Conservation (phyloP, 1,284 basidiomycete genomes). For the Trichosporon ovoides region DNA sequence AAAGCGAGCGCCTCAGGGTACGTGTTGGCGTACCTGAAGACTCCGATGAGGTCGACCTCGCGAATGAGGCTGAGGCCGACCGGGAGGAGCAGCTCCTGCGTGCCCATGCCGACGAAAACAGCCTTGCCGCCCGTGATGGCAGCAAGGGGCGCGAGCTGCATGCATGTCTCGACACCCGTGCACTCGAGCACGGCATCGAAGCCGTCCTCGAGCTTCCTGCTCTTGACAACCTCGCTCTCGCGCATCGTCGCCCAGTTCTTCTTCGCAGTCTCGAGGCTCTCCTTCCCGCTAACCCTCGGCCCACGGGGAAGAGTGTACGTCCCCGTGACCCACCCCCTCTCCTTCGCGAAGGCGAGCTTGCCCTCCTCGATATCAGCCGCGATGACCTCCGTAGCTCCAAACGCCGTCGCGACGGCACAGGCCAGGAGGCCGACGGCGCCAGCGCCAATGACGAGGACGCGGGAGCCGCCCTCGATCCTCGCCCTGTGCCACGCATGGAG, state of each 20-base stretch:
- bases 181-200: constrained; percentile 89
- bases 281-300: constrained; percentile 53
- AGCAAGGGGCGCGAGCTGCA: constrained; percentile 62
- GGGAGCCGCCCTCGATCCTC: constrained; percentile 57
- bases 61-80: constrained; percentile 73
- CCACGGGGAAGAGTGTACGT: constrained; percentile 61
- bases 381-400: constrained; percentile 65
- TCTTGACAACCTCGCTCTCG: constrained; percentile 23
- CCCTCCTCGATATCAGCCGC: constrained; percentile 79
- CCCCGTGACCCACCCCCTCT: constrained; percentile 69
- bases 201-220: constrained; percentile 59
- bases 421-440: constrained; percentile 89
- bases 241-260: constrained; percentile 53
- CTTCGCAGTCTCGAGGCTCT: constrained; percentile 64
- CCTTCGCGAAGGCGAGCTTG: constrained; percentile 69
- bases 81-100: constrained; percentile 74
- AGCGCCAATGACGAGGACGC: constrained; percentile 81
- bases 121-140: constrained; percentile 69
- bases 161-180: constrained; percentile 84
- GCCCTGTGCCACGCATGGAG: constrained; percentile 75
- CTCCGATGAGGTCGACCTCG: constrained; percentile 89
- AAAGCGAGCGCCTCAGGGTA: constrained; percentile 76
- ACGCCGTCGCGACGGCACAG: constrained; percentile 66
- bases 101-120: constrained; percentile 92
- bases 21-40: constrained; percentile 71